These are phyloP conservation scores for Gentiana macrophylla DNA, from an alignment of 257 asterid species.

Conservation along the genomic window DNA sequence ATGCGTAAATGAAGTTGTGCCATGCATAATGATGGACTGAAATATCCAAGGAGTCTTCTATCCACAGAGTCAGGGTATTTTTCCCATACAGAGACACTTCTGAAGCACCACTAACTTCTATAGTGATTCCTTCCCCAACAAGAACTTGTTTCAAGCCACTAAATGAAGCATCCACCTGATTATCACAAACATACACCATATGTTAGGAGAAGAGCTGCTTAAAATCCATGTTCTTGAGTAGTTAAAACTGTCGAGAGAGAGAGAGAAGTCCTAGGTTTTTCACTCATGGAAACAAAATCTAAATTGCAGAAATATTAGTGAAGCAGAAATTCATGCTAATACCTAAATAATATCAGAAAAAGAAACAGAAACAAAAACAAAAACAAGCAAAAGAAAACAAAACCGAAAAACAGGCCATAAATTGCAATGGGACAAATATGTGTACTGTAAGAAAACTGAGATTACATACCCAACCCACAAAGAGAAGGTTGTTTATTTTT, in stretches of 20 bases:
- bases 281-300: not conserved
- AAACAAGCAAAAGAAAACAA: too few relatives aligned
- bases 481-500: too few relatives aligned
- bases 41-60: constrained; percentile 18
- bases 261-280: not conserved
- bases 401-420: too few relatives aligned
- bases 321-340: too few relatives aligned
- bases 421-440: too few relatives aligned
- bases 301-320: not conserved
- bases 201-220: constrained; percentile 5
- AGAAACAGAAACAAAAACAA: too few relatives aligned
- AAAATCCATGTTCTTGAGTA: not conserved
- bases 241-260: not conserved
- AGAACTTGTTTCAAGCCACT: constrained; percentile 50
- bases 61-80: constrained; percentile 18
- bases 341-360: too few relatives aligned
- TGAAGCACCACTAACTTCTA: constrained; percentile 60
- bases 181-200: constrained; percentile 6
- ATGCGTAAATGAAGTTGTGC: constrained; percentile 40
- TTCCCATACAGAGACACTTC: constrained; percentile 41
- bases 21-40: constrained; percentile 34
- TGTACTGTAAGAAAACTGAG: too few relatives aligned
- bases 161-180: constrained; percentile 45
- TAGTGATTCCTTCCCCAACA: constrained; percentile 65
- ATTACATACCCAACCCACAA: too few relatives aligned